Conservation (phyloP, 1,139 yeast species). For the Saccharomyces hybrid region DNA sequence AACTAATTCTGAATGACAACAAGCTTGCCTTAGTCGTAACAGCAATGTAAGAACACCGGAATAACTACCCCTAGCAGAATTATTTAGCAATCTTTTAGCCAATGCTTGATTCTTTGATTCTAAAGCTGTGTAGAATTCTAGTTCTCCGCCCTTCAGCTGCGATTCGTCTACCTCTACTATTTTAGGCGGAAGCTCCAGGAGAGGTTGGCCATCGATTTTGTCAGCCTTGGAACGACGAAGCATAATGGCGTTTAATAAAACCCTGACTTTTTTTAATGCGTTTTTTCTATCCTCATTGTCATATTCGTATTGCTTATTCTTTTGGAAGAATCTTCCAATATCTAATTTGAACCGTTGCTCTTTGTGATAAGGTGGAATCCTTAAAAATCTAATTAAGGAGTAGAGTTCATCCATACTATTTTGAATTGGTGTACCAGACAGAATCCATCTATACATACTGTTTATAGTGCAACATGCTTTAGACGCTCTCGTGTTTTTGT, state of each 20-base stretch:
- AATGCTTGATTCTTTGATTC: constrained; percentile 52
- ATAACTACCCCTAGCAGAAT: constrained; percentile 38
- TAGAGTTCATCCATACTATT: constrained; percentile 73
- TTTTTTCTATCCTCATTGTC: constrained; percentile 33
- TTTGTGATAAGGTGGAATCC: constrained; percentile 59
- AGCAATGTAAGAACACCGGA: constrained; percentile 64
- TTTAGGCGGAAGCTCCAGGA: constrained; percentile 64
- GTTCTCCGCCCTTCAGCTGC: constrained; percentile 46
- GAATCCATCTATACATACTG: constrained; percentile 60
- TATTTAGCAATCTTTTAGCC: constrained; percentile 40
- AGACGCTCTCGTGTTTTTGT: constrained; percentile 59
- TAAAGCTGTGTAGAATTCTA: constrained; percentile 49
- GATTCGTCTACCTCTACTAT: constrained; percentile 44
- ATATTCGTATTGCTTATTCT: constrained; percentile 31
- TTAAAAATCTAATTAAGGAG: constrained; percentile 66
- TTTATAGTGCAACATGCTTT: constrained; percentile 55
- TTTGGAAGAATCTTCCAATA: constrained; percentile 51
- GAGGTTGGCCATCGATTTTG: constrained; percentile 71
- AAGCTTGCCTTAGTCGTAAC: constrained; percentile 80
- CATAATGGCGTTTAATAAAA: constrained; percentile 66
- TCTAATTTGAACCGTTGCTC: constrained; percentile 51
- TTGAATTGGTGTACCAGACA: constrained; percentile 95
- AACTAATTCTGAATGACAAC: constrained; percentile 76
- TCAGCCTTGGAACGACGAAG: constrained; percentile 73
- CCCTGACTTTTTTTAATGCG: constrained; percentile 61